Evolutionary conservation across 257 asterid species (phyloP), one percentile per base, ranked within the genome.

Genomic region (Cynanchum wilfordii): DNA sequence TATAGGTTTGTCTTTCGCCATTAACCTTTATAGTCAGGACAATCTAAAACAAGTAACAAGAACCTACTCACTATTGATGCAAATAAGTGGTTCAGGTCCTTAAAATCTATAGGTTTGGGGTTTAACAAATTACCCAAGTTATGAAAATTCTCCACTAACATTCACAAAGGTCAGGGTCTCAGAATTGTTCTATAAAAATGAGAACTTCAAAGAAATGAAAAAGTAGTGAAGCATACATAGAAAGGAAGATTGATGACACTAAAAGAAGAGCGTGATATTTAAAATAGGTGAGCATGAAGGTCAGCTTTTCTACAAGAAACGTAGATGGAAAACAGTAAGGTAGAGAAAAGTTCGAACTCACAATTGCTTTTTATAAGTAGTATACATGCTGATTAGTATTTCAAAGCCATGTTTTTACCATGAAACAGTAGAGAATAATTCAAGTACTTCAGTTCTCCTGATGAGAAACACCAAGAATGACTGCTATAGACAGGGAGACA

Each of bases 381-480:
- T 56, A 56, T 25, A 15, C 7, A 25, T 24, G 58, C 4, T 10
- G 1, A 20, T 52, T 11, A 19, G 25, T 33, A 42, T 51, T 15
- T 8, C 52, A 51, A 11, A 19, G 16, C 42, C 51, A 30, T 69
- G 47, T 5, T 0, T 50, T 52, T 50, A 51, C 62, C 40, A 50
- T 50, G 45, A 56, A 9, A 69, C 60, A 50, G 12, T 1, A 30
- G 38, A 50, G 51, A 36, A 8, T 25, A 47, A 25, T 25, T 27
- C 72, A 67, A 47, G 12, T 17, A 50, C 2, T 17, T 40, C 30
- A 69, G 55, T 15, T 69, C 20, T 3, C 11, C 30, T 13, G 47
- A 57, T 51, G 30, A 29, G 40, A 52, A 54, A 62, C 40, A 30
- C 27, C 27, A 69, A 60, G 59, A 51, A 72, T 49, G 79, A 70